Percentiles rank a stretch among this genome's conserved stretches.
Evolutionary conservation across 139 green algal species (phyloP).

Genomic region (Pseudopediastrum boryanum): DNA sequence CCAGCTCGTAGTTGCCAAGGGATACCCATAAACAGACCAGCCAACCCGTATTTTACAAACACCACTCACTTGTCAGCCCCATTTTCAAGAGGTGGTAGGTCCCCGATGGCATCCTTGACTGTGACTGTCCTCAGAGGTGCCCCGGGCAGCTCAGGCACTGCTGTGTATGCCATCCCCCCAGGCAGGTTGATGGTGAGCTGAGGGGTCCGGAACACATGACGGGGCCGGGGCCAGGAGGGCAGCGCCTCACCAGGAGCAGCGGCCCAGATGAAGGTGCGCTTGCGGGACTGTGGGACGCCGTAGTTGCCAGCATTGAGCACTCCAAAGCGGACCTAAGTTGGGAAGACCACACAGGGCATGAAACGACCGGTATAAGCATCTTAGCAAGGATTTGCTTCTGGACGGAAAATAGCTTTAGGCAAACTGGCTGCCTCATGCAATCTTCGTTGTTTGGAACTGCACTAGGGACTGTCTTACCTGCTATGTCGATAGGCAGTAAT

Average conservation of each 20-base stretch:
- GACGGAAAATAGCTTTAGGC: no score
- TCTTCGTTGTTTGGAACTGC: no score
- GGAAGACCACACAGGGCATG: no score
- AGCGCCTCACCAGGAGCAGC: constrained; percentile 81
- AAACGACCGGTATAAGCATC: no score
- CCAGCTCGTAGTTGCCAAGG: no score
- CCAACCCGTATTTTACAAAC: no score
- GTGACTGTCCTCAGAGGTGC: constrained; percentile 90
- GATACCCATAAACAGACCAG: no score
- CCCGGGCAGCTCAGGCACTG: constrained; percentile 63
- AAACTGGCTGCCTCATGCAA: no score
- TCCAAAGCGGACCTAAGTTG: constrained; percentile 90
- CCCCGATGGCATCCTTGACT: constrained; percentile 90
- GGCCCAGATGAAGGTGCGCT: constrained; percentile 96
- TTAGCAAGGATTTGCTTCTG: no score
- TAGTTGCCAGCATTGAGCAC: constrained; percentile 97
- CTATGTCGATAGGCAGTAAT: no score
- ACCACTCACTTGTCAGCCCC: constrained; percentile 59
- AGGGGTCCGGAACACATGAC: constrained; percentile 80
- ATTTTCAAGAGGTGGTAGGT: constrained; percentile 91
- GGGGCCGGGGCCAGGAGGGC: constrained; percentile 86
- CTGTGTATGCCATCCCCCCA: constrained; percentile 72
- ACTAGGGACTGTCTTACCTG: no score
- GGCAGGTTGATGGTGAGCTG: constrained; percentile 88
- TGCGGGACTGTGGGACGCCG: constrained; percentile 93